phyloP scores from a whole-genome alignment of 768 basidiomycete genomes.

The Clitopilus passeckerianus region DNA sequence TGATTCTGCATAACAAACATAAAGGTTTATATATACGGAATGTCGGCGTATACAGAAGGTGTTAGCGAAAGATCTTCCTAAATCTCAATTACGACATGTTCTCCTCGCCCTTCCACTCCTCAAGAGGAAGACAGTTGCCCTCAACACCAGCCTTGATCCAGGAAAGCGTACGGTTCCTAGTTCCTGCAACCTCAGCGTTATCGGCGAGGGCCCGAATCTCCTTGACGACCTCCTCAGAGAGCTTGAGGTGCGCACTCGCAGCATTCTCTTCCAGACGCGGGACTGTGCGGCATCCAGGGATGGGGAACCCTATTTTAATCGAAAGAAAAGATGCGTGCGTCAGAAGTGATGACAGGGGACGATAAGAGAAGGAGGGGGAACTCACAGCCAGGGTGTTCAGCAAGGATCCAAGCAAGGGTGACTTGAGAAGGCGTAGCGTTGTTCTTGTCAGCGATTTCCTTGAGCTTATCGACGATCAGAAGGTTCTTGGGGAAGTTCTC shows the following conservation, averaged over 20 bases:
- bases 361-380: neutral
- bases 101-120: slow-evolving; percentile 11
- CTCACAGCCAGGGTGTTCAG: slow-evolving; percentile 17
- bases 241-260: slow-evolving; percentile 10
- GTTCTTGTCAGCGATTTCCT: slow-evolving; percentile 27
- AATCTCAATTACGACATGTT: neutral
- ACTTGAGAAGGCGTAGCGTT: slow-evolving; percentile 36
- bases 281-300: slow-evolving; percentile 16
- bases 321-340: no score
- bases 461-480: slow-evolving; percentile 27
- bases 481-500: slow-evolving; percentile 40
- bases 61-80: no score
- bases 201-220: slow-evolving; percentile 15
- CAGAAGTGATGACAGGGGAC: neutral
- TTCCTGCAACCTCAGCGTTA: slow-evolving; percentile 15
- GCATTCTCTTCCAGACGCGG: slow-evolving; percentile 18
- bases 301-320: slow-evolving; percentile 16
- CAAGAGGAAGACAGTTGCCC: slow-evolving; percentile 15
- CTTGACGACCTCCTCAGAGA: slow-evolving; percentile 14
- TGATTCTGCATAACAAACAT: no score
- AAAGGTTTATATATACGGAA: no score
- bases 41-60: no score
- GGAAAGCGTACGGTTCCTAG: slow-evolving; percentile 11
- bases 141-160: slow-evolving; percentile 6
- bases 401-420: slow-evolving; percentile 43